A percentile compares a stretch with the other conserved stretches of the same genome.
These are phyloP conservation scores for Euphorbia lathyris DNA, from an alignment of 345 rosid genomes.

Conservation along the genomic window DNA sequence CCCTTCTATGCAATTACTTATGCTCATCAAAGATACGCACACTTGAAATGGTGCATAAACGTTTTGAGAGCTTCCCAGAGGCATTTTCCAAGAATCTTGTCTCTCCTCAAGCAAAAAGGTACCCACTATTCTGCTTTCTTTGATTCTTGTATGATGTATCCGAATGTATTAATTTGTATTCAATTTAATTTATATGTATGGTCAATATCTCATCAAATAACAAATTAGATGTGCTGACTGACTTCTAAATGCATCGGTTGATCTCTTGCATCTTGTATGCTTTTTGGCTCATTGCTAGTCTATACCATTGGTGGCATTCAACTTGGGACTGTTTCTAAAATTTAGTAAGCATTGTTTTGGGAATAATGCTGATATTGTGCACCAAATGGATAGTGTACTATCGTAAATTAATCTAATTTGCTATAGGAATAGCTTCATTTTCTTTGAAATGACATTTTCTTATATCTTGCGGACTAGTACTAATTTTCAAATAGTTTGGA, in stretches of 20 bases:
- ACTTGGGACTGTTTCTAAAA: neutral
- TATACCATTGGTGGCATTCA: neutral
- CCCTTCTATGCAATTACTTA: slow-evolving; percentile 8
- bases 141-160: neutral
- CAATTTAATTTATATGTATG: neutral
- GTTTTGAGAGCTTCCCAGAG: slow-evolving; percentile 96
- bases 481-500: neutral
- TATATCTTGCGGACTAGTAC: neutral
- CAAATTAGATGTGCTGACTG: neutral
- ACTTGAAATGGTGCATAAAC: slow-evolving; percentile 93
- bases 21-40: slow-evolving; percentile 67
- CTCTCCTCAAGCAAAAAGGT: slow-evolving; percentile 63
- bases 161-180: neutral
- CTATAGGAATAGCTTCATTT: neutral
- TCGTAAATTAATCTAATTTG: too few species aligned
- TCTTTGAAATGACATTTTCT: neutral
- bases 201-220: neutral
- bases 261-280: neutral
- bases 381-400: neutral
- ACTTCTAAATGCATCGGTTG: neutral
- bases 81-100: slow-evolving; percentile 87
- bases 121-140: neutral
- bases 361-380: neutral
- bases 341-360: neutral
- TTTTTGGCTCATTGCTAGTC: neutral